Conservation (phyloP, 2,329 filamentous ascomycete genomes). For the Penicillium sp. region DNA sequence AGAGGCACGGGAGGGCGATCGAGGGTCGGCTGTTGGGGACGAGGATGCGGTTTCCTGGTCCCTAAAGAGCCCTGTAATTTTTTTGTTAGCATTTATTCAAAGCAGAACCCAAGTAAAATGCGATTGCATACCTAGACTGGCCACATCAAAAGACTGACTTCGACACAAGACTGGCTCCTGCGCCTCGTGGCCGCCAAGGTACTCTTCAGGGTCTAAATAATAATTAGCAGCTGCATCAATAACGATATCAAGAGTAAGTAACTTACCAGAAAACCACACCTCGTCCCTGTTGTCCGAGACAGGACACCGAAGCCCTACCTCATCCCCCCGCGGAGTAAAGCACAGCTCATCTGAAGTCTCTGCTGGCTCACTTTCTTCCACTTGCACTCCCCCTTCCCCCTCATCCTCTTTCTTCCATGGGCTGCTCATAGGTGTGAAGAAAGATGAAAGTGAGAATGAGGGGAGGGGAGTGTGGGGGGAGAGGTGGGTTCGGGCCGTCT, state of each 20-base stretch:
- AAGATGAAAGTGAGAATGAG: neutral
- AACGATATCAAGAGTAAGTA: neutral
- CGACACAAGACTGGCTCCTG: neutral
- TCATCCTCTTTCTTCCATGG: neutral
- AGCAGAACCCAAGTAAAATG: neutral
- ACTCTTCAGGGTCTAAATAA: slow-evolving; percentile 1
- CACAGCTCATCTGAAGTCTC: neutral
- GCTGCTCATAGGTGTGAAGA: neutral
- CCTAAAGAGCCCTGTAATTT: neutral
- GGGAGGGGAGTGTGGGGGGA: neutral
- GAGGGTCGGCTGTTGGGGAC: neutral
- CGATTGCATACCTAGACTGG: neutral
- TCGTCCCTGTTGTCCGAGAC: neutral
- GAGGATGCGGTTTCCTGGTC: neutral
- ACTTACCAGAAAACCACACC: slow-evolving; percentile 4
- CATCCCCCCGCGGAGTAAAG: neutral
- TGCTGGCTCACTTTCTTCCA: neutral
- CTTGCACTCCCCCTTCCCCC: neutral
- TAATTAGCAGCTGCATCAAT: neutral
- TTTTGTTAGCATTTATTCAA: neutral
- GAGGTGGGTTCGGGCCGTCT: slow-evolving; percentile 2
- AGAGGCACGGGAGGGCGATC: neutral
- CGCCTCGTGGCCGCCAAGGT: neutral
- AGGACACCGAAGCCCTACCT: neutral
- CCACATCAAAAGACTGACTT: neutral